Percentiles rank a stretch among this genome's conserved stretches.
Evolutionary conservation across 73 alveolate species (phyloP).

Genomic region (Symbiodinium natans): DNA sequence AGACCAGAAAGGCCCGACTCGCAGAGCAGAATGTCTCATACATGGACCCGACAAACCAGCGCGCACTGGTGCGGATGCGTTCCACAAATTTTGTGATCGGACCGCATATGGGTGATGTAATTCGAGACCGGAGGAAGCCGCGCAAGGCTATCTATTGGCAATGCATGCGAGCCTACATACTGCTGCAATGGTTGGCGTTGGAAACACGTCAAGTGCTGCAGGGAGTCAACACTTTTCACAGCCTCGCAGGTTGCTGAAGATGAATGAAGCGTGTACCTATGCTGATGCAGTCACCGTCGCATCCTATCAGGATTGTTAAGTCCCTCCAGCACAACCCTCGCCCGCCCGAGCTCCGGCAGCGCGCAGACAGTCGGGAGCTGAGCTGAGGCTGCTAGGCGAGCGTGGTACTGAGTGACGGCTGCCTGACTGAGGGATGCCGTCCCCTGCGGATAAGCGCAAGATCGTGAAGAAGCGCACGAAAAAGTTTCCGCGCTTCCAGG

Average conservation of each 20-base stretch:
- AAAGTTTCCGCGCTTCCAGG: slow-evolving; percentile 96
- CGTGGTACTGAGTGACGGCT: neutral
- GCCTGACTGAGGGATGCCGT: slow-evolving; percentile 64
- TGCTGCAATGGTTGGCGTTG: neutral
- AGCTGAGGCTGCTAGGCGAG: neutral
- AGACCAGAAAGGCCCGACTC: neutral
- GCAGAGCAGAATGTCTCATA: neutral
- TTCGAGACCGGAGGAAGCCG: neutral
- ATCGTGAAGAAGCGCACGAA: slow-evolving; percentile 94
- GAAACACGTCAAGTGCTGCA: too few relatives aligned
- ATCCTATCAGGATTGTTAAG: neutral
- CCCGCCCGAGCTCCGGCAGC: neutral
- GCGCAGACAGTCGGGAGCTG: neutral
- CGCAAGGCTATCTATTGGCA: neutral
- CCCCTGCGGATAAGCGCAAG: slow-evolving; percentile 90
- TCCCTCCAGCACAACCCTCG: slow-evolving; percentile 1
- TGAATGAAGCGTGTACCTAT: too few relatives aligned
- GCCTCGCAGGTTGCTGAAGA: too few relatives aligned
- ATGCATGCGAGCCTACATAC: neutral
- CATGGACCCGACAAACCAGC: neutral
- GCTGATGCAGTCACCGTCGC: too few relatives aligned
- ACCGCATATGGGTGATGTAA: neutral
- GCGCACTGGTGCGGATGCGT: neutral
- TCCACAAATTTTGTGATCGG: slow-evolving; percentile 3
- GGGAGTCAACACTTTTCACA: too few relatives aligned